These are phyloP conservation scores for Sordariomycetes sp. DNA, from an alignment of 2,329 filamentous ascomycete species.

Conservation along the genomic window DNA sequence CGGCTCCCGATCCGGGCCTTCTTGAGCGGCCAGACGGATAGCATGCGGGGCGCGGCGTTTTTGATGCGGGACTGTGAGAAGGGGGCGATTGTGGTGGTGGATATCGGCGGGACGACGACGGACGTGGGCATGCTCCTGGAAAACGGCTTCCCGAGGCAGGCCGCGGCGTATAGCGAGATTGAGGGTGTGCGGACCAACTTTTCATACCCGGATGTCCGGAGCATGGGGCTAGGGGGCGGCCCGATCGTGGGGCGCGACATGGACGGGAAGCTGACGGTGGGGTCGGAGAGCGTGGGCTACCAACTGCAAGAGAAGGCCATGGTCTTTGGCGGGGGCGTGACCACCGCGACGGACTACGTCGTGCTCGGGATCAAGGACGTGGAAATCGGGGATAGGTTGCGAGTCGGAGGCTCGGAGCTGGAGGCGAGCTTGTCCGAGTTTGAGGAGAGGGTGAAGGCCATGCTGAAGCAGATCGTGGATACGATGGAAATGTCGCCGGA, in stretches of 20 bases:
- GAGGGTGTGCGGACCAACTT: conserved; percentile 51
- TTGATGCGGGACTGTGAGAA: conserved; percentile 23
- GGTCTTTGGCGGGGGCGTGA: conserved; percentile 39
- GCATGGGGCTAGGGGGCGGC: conserved; percentile 45
- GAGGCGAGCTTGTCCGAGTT: conserved; percentile 11
- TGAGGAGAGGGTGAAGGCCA: conserved; percentile 25
- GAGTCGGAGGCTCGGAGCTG: conserved; percentile 17
- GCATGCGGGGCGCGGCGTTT: conserved; percentile 49
- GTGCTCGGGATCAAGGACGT: neutral
- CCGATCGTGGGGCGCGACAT: conserved; percentile 32
- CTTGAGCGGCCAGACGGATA: conserved; percentile 50
- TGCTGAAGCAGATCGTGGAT: conserved; percentile 43
- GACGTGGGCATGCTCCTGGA: conserved; percentile 48
- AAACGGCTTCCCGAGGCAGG: conserved; percentile 50
- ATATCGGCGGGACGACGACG: conserved; percentile 54
- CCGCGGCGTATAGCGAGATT: conserved; percentile 47
- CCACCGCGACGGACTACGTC: conserved; percentile 44
- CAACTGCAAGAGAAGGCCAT: conserved; percentile 37
- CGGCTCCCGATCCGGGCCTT: conserved; percentile 48
- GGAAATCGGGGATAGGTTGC: conserved; percentile 5
- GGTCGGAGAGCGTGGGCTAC: conserved; percentile 49
- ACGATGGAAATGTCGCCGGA: conserved; percentile 49
- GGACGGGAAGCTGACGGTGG: conserved; percentile 28
- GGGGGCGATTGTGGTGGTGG: conserved; percentile 42
- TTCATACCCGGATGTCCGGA: conserved; percentile 42